A percentile compares a stretch with the other conserved stretches of the same genome.
These are phyloP conservation scores for Ilyonectria destructans DNA, from an alignment of 2,329 filamentous ascomycete genomes.

Conservation along the genomic window DNA sequence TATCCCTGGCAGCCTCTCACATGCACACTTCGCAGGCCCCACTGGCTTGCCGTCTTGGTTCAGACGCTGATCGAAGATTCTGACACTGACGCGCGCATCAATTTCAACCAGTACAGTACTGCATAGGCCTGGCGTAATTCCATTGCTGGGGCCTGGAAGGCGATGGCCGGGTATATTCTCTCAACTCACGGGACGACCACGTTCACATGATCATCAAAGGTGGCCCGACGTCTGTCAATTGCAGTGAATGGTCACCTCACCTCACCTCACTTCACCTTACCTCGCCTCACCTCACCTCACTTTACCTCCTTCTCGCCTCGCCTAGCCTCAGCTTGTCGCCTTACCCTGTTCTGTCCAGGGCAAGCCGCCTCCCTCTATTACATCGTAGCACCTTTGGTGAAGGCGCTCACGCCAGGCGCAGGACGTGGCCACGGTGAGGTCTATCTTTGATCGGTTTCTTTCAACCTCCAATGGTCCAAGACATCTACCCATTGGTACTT, in stretches of 20 bases:
- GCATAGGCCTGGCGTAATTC: constrained; percentile 1
- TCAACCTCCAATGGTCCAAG: background rate
- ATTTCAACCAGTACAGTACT: constrained; percentile 8
- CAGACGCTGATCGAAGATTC: constrained; percentile 10
- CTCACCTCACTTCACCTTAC: constrained; percentile 38
- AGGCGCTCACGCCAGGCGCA: constrained; percentile 4
- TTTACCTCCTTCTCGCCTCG: constrained; percentile 29
- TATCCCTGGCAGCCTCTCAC: constrained; percentile 29
- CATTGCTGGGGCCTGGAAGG: constrained; percentile 11
- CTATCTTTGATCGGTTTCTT: background rate
- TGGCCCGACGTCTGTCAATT: constrained; percentile 40
- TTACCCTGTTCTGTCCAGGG: constrained; percentile 10
- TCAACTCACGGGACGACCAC: constrained; percentile 18
- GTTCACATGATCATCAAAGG: constrained; percentile 39
- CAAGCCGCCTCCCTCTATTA: background rate
- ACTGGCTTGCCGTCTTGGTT: constrained; percentile 14
- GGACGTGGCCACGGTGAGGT: background rate
- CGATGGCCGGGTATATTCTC: constrained; percentile 21
- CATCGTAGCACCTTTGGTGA: constrained; percentile 10
- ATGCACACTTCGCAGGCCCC: constrained; percentile 26
- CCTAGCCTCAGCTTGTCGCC: constrained; percentile 34
- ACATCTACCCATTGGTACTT: constrained; percentile 4
- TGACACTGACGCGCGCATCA: constrained; percentile 21
- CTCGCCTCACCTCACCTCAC: constrained; percentile 27
- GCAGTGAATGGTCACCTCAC: constrained; percentile 39